These are phyloP conservation scores for Hymenoscyphus occultus DNA, from an alignment of 2,329 filamentous ascomycete genomes.

Conservation along the genomic window DNA sequence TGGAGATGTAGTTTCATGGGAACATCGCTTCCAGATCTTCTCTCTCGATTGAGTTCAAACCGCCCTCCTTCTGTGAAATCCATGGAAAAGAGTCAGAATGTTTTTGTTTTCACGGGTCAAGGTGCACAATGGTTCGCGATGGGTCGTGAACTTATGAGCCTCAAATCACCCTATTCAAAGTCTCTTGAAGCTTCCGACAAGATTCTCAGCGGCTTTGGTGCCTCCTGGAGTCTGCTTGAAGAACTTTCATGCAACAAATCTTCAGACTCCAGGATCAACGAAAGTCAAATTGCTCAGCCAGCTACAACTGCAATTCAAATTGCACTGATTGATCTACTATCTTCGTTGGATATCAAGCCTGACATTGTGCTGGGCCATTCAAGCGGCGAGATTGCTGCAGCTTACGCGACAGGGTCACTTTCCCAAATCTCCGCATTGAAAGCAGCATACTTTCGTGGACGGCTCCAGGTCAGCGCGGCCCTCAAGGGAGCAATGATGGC, in stretches of 20 bases:
- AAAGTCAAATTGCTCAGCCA: slow-evolving; percentile 45
- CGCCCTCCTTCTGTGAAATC: background rate
- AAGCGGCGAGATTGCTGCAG: slow-evolving; percentile 45
- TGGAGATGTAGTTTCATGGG: slow-evolving; percentile 15
- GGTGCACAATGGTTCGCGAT: slow-evolving; percentile 23
- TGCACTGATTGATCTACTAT: slow-evolving; percentile 43
- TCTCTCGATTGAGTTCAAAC: background rate
- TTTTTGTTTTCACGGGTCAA: slow-evolving; percentile 22
- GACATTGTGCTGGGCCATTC: slow-evolving; percentile 45
- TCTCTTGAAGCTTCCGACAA: slow-evolving; percentile 2
- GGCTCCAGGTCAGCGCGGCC: slow-evolving; percentile 29
- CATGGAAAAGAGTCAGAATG: background rate
- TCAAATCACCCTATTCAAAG: background rate
- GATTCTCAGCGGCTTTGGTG: slow-evolving; percentile 3
- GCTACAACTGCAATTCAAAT: slow-evolving; percentile 49
- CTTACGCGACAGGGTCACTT: slow-evolving; percentile 30
- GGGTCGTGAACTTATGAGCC: slow-evolving; percentile 12
- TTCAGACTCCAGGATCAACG: slow-evolving; percentile 36
- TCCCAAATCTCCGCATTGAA: slow-evolving; percentile 25
- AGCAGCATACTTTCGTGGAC: slow-evolving; percentile 28
- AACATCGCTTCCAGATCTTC: slow-evolving; percentile 2
- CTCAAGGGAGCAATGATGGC: slow-evolving; percentile 48
- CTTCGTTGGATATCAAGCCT: slow-evolving; percentile 43
- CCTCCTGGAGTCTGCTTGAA: slow-evolving; percentile 10
- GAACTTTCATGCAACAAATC: slow-evolving; percentile 29